These are phyloP conservation scores for Amanita exitialis DNA, from an alignment of 768 basidiomycete species.

Conservation along the genomic window DNA sequence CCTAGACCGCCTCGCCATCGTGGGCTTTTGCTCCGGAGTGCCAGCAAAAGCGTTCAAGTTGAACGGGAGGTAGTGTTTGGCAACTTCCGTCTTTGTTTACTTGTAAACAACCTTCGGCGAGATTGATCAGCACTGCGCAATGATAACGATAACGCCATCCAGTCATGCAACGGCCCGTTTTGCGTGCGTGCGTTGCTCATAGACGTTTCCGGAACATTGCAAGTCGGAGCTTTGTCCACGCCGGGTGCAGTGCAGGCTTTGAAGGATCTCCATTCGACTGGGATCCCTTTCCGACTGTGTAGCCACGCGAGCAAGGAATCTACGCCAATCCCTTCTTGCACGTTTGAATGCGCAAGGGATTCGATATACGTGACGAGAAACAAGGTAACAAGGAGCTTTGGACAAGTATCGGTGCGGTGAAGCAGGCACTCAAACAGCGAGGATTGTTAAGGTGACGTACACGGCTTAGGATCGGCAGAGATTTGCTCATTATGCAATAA, in stretches of 20 bases:
- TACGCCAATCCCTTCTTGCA: slow-evolving; percentile 26
- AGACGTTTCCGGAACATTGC: slow-evolving; percentile 61
- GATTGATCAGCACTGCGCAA: neutral
- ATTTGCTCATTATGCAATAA: neutral
- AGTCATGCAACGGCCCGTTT: slow-evolving; percentile 21
- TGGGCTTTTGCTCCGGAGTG: neutral
- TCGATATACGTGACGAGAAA: slow-evolving; percentile 23
- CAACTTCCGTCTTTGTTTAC: neutral
- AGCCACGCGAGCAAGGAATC: slow-evolving; percentile 68
- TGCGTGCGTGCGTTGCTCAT: slow-evolving; percentile 47
- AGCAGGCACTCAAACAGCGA: slow-evolving; percentile 28
- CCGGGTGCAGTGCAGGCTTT: slow-evolving; percentile 38
- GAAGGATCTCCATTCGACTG: slow-evolving; percentile 19
- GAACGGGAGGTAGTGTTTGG: too few species aligned
- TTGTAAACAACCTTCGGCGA: too few species aligned
- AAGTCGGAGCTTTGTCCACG: slow-evolving; percentile 40
- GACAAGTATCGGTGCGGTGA: slow-evolving; percentile 56
- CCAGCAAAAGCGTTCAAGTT: too few species aligned
- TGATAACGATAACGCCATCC: neutral
- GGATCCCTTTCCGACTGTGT: slow-evolving; percentile 42
- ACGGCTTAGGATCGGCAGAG: neutral
- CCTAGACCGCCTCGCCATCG: neutral
- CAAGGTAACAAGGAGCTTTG: slow-evolving; percentile 34
- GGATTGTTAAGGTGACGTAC: slow-evolving; percentile 26
- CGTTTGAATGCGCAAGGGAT: slow-evolving; percentile 38